Base-by-base conservation (phyloP, 208 protist genomes). In the Acanthamoeba rhysodes region DNA sequence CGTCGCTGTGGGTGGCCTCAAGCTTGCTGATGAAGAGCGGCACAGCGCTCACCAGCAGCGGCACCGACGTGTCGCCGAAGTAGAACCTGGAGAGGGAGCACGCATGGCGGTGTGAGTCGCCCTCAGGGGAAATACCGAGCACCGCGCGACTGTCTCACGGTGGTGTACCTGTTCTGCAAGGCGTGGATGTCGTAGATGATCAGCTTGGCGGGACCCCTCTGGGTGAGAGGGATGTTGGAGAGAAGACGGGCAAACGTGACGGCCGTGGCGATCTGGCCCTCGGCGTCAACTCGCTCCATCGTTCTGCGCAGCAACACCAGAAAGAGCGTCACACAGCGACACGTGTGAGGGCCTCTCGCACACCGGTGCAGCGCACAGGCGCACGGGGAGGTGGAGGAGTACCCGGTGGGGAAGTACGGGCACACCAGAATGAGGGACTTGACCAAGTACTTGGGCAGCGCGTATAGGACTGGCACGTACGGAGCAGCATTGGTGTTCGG, bases 111-210 rank as follows among this genome's bases (percentile, higher is more conserved):
- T 20, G n/a, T 48, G 68, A 45, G 32, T 85, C 45, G 62, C 82
- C 59, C 22, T 59, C 50, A 14, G 27, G 12, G 22, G 12, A 18
- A 5, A 10, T 91, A 4, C 14, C 37, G 66, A 27, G 50, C 12
- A 53, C 66, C 8, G n/a, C 32, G n/a, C n/a, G n/a, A n/a, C n/a
- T n/a, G n/a, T n/a, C n/a, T n/a, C n/a, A n/a, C n/a, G n/a, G n/a
- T n/a, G n/a, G n/a, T n/a, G n/a, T n/a, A 88, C 87, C 87, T 92
- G 50, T 80, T 92, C 50, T 96, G 95, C 5, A 97, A 85, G 37
- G 97, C 95, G 84, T 97, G 97, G 41, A 97, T 97, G 95, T 97
- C 97, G 87, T 94, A 97, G 29, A 97, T 96, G 76, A 97, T 78
- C 32, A 97, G 29, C 48, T 94, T 95, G 53, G 95, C 37, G 9